Evolutionary conservation across 306 rosid genomes (phyloP), one percentile per base, ranked within the genome.

Genomic region (Lathyrus oleraceus): DNA sequence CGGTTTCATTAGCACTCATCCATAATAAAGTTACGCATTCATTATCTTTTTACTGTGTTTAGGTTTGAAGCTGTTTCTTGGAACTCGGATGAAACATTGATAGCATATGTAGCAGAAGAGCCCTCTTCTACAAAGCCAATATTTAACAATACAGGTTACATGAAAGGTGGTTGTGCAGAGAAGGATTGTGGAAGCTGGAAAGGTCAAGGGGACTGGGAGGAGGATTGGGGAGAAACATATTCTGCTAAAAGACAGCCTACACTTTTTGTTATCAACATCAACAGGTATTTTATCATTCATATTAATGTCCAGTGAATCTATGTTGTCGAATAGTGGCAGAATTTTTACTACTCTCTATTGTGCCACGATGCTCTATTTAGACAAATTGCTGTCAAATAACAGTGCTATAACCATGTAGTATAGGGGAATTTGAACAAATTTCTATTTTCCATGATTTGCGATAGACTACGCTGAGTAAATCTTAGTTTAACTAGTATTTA

Each of bases 31-130:
- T 23, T n/a, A 40, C 65, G 30, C 49, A 54, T 61, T 71, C 45
- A 40, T 38, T 39, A 40, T 38, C 43, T 44, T 53, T 53, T 53
- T 19, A 42, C 40, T 19, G 38, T 78, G 10, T 75, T 38, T 75
- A 89, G 98, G 98, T 92, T 89, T 77, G 89, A 87, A 76, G 98
- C 95, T 69, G 82, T 92, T 76, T 87, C 98, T 51, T 89, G 98
- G 98, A 89, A 83, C 70, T 59, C 68, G 52, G 88, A 79, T 78
- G 98, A 92, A 76, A 85, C 86, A 52, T 71, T 39, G 44, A 56
- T 92, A 71, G 88, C 96, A 63, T 92, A 92, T 86, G 83, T 86
- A 83, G 98, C 98, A 23, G 96, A 92, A 81, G 95, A 73, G 56
- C 83, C 96, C 32, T 67, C 84, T 71, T 86, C 87, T 72, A 53